Evolutionary conservation across 2,329 filamentous ascomycete species (phyloP).

Genomic region (Penicillium nordicum): DNA sequence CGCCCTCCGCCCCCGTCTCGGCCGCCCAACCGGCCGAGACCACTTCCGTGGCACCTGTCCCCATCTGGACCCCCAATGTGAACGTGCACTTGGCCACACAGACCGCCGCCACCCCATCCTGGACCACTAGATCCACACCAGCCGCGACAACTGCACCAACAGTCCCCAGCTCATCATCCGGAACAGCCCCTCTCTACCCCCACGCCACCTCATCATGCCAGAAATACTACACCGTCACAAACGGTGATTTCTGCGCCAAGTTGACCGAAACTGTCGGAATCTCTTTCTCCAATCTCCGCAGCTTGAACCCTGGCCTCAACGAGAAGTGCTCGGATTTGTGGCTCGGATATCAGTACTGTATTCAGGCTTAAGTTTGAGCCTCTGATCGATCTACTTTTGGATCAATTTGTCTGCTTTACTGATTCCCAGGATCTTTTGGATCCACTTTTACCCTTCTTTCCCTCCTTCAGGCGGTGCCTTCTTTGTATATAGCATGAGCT

Average conservation of each 20-base stretch:
- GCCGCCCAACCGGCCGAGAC: neutral
- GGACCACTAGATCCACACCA: slow-evolving; percentile 6
- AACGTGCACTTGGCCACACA: neutral
- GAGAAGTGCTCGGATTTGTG: slow-evolving; percentile 30
- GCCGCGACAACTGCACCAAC: slow-evolving; percentile 2
- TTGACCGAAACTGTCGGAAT: slow-evolving; percentile 21
- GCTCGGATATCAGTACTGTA: slow-evolving; percentile 31
- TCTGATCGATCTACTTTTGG: neutral
- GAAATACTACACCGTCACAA: slow-evolving; percentile 20
- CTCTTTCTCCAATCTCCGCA: slow-evolving; percentile 18
- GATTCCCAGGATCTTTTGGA: neutral
- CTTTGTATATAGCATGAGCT: slow-evolving; percentile 11
- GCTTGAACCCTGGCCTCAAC: slow-evolving; percentile 29
- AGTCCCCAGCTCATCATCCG: slow-evolving; percentile 7
- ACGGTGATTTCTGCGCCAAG: slow-evolving; percentile 27
- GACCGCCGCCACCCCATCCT: slow-evolving; percentile 1
- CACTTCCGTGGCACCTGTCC: neutral
- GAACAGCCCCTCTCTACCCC: slow-evolving; percentile 20
- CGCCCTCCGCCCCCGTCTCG: neutral
- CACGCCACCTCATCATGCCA: slow-evolving; percentile 21
- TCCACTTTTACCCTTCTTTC: slow-evolving; percentile 2
- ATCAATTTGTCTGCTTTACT: neutral
- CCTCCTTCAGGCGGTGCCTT: slow-evolving; percentile 9
- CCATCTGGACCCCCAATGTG: neutral
- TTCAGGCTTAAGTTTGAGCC: slow-evolving; percentile 16